Evolutionary conservation across 148 eudicot genomes (phyloP).

Genomic region (Pouteria glomerata): DNA sequence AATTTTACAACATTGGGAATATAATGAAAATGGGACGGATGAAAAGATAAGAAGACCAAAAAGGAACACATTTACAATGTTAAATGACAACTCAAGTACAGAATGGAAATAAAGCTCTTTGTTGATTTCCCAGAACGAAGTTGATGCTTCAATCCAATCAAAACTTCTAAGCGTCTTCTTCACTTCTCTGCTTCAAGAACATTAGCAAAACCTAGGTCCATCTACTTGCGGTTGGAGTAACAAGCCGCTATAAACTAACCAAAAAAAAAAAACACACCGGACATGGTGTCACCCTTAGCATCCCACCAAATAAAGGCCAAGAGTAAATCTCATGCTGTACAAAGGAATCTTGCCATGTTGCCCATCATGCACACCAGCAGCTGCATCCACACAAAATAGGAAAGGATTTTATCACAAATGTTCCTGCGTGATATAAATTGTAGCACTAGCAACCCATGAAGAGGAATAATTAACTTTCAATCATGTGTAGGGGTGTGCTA

Average conservation of each 20-base stretch:
- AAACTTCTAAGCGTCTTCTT: not conserved
- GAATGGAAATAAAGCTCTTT: no score
- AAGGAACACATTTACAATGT: conserved; percentile 18
- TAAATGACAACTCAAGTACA: not conserved
- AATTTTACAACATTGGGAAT: conserved; percentile 14
- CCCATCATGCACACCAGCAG: conserved; percentile 1
- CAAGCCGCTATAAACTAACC: no score
- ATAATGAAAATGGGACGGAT: no score
- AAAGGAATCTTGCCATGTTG: conserved; percentile 2
- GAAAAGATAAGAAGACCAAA: not conserved
- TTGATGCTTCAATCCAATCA: not conserved
- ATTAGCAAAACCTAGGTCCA: not conserved
- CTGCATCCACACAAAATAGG: not conserved
- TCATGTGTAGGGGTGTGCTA: no score
- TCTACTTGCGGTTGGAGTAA: not conserved
- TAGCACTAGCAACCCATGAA: not conserved
- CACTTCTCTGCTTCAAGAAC: not conserved
- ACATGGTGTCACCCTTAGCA: no score
- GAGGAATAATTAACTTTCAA: no score
- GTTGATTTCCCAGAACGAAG: not conserved
- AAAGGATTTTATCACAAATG: not conserved
- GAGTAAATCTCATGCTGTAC: conserved; percentile 11
- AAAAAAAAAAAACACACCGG: no score
- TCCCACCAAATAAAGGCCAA: conserved; percentile 11
- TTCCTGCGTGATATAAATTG: not conserved